Base-by-base conservation (phyloP, 164 flowering plant species). In the Malania oleifera region DNA sequence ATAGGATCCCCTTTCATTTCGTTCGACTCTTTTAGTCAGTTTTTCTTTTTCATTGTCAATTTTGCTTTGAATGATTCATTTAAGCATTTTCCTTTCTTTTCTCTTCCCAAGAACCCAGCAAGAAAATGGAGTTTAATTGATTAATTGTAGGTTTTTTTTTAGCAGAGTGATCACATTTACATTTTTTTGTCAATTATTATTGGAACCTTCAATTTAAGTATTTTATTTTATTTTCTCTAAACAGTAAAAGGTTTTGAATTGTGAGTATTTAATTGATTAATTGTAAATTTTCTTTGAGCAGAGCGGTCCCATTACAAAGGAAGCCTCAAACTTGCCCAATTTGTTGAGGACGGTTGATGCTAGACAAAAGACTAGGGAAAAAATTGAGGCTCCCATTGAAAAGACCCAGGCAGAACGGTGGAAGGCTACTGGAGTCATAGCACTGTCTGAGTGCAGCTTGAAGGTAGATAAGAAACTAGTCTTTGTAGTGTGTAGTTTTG, bases 231-330 rank as follows among this genome's bases (percentile, higher is more conserved):
- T n/a, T n/a, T 44, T 35, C 1, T 2, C 38, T 56, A 27, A 47
- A 24, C 19, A 12, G 35, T 14, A 49, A 49, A 15, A 2, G 10
- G 35, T 37, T 53, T 53, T 53, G 40, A 29, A 13, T 29, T 19
- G 1, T 19, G 29, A 10, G 15, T 1, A 12, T 17, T 1, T 7
- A 22, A n/a, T n/a, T n/a, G 9, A 19, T 41, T 12, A n/a, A 19
- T 52, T 57, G 39, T n/a, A 1, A 18, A 47, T 17, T 50, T 59
- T 55, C 2, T 13, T 35, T 57, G 54, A 54, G 51, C 70, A 91
- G 98, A 91, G 75, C 62, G 95, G 92, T 31, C 89, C 91, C 7
- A 80, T 85, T 18, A 69, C 71, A 5, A 82, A 81, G 67, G 80
- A 80, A 23, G 77, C 82, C 23, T 31, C 64, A 18, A 61, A 62